phyloP scores from a whole-genome alignment of 257 asterid species.

The Rubia yunnanensis region DNA sequence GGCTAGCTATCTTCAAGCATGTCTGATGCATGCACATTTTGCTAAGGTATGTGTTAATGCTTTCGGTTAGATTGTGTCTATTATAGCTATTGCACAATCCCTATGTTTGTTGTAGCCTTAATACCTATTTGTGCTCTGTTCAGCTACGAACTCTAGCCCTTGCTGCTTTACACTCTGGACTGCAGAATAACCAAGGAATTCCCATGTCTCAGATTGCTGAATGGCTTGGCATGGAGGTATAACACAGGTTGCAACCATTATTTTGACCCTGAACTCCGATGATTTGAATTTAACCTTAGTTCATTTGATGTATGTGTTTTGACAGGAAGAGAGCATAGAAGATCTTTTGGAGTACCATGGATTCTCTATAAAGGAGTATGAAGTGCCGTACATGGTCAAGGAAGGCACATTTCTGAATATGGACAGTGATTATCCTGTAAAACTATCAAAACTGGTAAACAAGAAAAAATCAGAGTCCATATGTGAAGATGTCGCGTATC shows the following conservation, averaged over 20 bases:
- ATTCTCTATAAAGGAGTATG: slow-evolving; percentile 68
- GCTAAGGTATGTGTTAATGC: slow-evolving; percentile 53
- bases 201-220: slow-evolving; percentile 64
- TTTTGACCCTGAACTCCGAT: slow-evolving; percentile 12
- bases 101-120: not conserved
- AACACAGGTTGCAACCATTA: slow-evolving; percentile 12
- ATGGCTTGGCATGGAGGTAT: slow-evolving; percentile 99
- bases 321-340: slow-evolving; percentile 77
- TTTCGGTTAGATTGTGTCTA: not conserved
- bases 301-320: slow-evolving; percentile 13
- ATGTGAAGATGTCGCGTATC: slow-evolving; percentile 47
- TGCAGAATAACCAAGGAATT: slow-evolving; percentile 91
- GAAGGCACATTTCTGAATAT: slow-evolving; percentile 61
- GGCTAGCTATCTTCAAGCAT: slow-evolving; percentile 94
- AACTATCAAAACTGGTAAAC: slow-evolving; percentile 76
- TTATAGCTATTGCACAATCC: not conserved
- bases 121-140: slow-evolving; percentile 21
- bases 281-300: slow-evolving; percentile 7
- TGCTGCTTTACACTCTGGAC: slow-evolving; percentile 83
- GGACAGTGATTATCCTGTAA: slow-evolving; percentile 76
- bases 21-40: slow-evolving; percentile 98
- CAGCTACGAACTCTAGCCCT: slow-evolving; percentile 93
- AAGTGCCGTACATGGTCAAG: slow-evolving; percentile 97
- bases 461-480: slow-evolving; percentile 58
- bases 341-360: slow-evolving; percentile 74